Evolutionary conservation across 1,139 yeast genomes (phyloP).

Genomic region (Diutina neorugosa): DNA sequence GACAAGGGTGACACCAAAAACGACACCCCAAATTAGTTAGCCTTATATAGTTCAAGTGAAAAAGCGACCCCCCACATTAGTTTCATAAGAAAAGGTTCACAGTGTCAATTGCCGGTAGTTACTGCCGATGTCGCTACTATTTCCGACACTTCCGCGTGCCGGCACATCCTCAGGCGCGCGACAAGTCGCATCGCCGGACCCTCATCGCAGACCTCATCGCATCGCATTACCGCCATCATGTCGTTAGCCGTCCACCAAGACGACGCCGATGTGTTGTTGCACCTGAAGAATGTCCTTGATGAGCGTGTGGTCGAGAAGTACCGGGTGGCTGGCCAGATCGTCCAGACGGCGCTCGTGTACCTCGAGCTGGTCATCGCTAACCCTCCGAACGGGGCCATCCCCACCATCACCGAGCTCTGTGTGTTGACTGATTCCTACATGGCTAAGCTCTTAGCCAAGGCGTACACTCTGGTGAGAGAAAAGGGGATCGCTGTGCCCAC

Average conservation of each 20-base stretch:
- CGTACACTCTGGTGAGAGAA: conserved; percentile 49
- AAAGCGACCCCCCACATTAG: no score
- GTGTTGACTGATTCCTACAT: conserved; percentile 69
- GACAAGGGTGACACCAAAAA: neutral
- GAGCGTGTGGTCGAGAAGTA: conserved; percentile 64
- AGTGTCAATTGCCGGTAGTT: neutral
- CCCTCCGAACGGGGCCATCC: conserved; percentile 21
- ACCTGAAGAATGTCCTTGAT: conserved; percentile 58
- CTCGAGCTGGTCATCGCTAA: conserved; percentile 47
- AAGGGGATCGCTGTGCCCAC: conserved; percentile 93
- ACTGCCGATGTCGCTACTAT: no score
- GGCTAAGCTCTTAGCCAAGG: conserved; percentile 38
- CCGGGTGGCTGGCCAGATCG: conserved; percentile 79
- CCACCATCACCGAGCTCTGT: conserved; percentile 67
- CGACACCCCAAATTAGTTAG: no score
- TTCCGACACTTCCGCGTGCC: neutral
- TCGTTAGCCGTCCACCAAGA: conserved; percentile 57
- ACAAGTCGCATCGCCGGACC: neutral
- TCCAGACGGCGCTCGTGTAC: conserved; percentile 75
- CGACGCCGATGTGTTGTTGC: conserved; percentile 63
- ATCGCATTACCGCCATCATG: conserved; percentile 17
- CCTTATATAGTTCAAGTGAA: no score
- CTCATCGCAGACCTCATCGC: conserved; percentile 2
- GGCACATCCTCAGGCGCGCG: neutral
- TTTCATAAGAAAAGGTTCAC: no score